Evolutionary conservation across 805 yeast species (phyloP).

Genomic region (Saturnispora dispora): DNA sequence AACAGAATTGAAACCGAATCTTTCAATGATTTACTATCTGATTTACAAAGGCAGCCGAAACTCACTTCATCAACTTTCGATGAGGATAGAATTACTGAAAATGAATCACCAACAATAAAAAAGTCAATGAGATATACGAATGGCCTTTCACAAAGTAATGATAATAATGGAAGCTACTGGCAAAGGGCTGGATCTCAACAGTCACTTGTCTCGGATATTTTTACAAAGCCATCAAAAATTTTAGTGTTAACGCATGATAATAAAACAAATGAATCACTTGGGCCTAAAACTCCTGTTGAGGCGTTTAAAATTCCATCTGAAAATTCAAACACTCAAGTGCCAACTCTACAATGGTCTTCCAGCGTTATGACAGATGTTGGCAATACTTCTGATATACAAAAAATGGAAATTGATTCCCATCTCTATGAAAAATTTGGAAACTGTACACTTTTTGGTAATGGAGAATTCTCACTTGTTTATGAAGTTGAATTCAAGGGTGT

Average conservation of each 20-base stretch:
- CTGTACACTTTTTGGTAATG: conserved; percentile 66
- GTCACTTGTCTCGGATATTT: conserved; percentile 6
- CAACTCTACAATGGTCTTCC: conserved; percentile 3
- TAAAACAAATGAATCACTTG: neutral
- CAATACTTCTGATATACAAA: conserved; percentile 6
- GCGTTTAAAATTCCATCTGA: conserved; percentile 1
- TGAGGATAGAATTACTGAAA: neutral
- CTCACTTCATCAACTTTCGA: conserved; percentile 6
- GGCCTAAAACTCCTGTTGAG: conserved; percentile 17
- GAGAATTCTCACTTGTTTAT: conserved; percentile 86
- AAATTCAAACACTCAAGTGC: neutral
- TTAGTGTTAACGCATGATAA: conserved; percentile 1
- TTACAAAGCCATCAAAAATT: conserved; percentile 6
- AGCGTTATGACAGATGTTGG: conserved; percentile 4
- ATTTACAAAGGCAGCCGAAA: conserved; percentile 32
- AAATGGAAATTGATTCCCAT: conserved; percentile 31
- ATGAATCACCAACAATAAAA: conserved; percentile 8
- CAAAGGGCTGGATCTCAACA: conserved; percentile 16
- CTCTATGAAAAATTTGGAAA: conserved; percentile 47
- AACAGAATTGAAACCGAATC: conserved; percentile 12
- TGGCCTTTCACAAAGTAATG: neutral
- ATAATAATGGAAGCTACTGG: conserved; percentile 14
- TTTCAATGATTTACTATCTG: conserved; percentile 29
- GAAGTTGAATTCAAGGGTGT: conserved; percentile 61
- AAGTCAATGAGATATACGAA: neutral